Percentiles rank a stretch among this genome's conserved stretches.
Evolutionary conservation across 2,329 filamentous ascomycete species (phyloP).

Genomic region (Epichloe gansuensis): DNA sequence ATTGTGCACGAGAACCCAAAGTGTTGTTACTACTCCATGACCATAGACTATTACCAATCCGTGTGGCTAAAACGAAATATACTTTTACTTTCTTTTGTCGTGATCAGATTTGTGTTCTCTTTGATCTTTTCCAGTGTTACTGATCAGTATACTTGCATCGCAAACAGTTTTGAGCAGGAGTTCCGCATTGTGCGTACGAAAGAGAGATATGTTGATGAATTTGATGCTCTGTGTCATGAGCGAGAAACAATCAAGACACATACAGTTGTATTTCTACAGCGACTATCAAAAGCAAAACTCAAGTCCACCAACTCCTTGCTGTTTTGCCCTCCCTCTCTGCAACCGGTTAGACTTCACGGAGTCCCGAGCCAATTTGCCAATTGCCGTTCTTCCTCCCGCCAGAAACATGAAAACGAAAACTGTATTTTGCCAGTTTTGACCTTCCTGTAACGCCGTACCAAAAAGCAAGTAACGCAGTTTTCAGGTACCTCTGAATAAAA

Average conservation of each 20-base stretch:
- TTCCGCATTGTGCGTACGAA: too few species aligned
- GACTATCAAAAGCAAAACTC: background rate
- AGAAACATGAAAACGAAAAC: background rate
- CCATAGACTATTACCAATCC: background rate
- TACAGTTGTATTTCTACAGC: background rate
- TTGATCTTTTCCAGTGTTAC: too few species aligned
- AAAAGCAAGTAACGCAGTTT: background rate
- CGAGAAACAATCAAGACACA: background rate
- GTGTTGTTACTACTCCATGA: background rate
- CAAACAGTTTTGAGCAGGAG: too few species aligned
- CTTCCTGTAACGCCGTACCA: background rate
- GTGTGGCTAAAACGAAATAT: background rate
- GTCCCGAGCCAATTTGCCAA: too few species aligned
- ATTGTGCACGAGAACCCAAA: background rate
- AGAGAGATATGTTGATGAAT: too few species aligned
- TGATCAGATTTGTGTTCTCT: too few species aligned
- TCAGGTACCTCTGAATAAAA: conserved; percentile 66
- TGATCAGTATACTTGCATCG: too few species aligned
- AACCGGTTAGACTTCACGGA: too few species aligned
- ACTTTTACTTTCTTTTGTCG: background rate
- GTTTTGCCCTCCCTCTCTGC: background rate
- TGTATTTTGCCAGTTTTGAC: too few species aligned
- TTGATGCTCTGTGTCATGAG: background rate
- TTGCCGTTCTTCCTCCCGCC: background rate
- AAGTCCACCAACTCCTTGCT: background rate